Conservation (phyloP, 1,284 basidiomycete genomes). For the Trametes pubescens region DNA sequence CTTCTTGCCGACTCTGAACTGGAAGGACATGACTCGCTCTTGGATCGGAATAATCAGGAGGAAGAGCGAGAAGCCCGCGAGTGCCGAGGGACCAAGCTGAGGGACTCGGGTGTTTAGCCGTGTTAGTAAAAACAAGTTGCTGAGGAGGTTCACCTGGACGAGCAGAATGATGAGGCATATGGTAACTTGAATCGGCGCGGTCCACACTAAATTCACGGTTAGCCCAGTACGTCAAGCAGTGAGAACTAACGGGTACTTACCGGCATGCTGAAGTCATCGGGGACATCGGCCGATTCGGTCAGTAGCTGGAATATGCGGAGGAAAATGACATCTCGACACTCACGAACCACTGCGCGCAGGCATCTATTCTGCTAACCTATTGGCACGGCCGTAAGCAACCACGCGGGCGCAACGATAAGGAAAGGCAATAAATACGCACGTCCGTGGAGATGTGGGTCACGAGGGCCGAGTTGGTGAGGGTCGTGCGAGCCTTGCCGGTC, state of each 20-base stretch:
- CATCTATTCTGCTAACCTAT: constrained; percentile 64
- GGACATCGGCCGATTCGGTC: constrained; percentile 8
- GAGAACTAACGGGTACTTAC: constrained; percentile 39
- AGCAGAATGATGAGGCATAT: constrained; percentile 69
- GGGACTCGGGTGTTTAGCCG: background rate
- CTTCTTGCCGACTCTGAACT: constrained; percentile 66
- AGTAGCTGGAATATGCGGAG: constrained; percentile 12
- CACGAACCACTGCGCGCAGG: constrained; percentile 74
- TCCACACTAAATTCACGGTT: constrained; percentile 57
- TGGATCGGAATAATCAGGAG: constrained; percentile 75
- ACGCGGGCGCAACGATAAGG: constrained; percentile 10
- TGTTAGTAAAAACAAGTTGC: background rate
- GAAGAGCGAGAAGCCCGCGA: constrained; percentile 83
- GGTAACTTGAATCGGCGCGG: constrained; percentile 71
- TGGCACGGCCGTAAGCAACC: constrained; percentile 11
- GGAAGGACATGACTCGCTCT: constrained; percentile 72
- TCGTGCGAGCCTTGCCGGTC: constrained; percentile 70
- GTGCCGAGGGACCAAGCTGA: constrained; percentile 77
- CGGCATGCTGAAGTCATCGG: constrained; percentile 48
- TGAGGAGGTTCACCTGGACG: constrained; percentile 52
- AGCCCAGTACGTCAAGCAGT: background rate
- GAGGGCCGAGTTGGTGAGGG: constrained; percentile 72
- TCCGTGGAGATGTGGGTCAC: constrained; percentile 81
- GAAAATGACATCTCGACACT: constrained; percentile 42
- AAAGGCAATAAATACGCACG: constrained; percentile 46